These are phyloP conservation scores for Suillus fuscotomentosus DNA, from an alignment of 768 basidiomycete genomes.

Conservation along the genomic window DNA sequence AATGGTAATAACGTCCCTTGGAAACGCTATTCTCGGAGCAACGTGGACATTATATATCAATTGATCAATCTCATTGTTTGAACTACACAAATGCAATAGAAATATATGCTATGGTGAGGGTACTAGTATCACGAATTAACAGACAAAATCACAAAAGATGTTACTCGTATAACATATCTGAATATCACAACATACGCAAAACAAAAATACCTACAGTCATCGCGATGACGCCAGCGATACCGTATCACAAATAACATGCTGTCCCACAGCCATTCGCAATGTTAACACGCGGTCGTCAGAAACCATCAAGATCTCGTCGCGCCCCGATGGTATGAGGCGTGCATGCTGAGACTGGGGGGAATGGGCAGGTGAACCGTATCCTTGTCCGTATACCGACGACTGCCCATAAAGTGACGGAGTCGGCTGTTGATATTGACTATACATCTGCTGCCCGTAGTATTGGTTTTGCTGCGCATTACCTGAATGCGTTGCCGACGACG, in stretches of 20 bases:
- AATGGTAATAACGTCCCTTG: not conserved
- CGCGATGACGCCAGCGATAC: constrained; percentile 17
- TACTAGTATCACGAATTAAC: constrained; percentile 17
- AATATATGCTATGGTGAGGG: constrained; percentile 25
- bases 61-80: no score
- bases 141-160: constrained; percentile 15
- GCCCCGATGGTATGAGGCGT: constrained; percentile 51
- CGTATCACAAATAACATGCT: constrained; percentile 10
- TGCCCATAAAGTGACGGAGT: constrained; percentile 14
- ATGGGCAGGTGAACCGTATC: constrained; percentile 24
- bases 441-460: constrained; percentile 30
- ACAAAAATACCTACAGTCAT: constrained; percentile 12
- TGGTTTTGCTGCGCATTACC: constrained; percentile 37
- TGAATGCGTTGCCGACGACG: constrained; percentile 76
- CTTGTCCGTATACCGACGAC: constrained; percentile 25
- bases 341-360: constrained; percentile 40
- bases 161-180: constrained; percentile 8
- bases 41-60: no score
- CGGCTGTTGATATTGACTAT: constrained; percentile 33
- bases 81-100: constrained; percentile 16
- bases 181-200: constrained; percentile 3
- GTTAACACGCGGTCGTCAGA: constrained; percentile 85
- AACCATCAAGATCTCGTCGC: constrained; percentile 87
- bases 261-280: constrained; percentile 48
- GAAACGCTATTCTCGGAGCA: not conserved